Percentiles rank a stretch among this genome's conserved stretches.
These are phyloP conservation scores for Linanthus parryae DNA, from an alignment of 148 eudicot species.

Conservation along the genomic window DNA sequence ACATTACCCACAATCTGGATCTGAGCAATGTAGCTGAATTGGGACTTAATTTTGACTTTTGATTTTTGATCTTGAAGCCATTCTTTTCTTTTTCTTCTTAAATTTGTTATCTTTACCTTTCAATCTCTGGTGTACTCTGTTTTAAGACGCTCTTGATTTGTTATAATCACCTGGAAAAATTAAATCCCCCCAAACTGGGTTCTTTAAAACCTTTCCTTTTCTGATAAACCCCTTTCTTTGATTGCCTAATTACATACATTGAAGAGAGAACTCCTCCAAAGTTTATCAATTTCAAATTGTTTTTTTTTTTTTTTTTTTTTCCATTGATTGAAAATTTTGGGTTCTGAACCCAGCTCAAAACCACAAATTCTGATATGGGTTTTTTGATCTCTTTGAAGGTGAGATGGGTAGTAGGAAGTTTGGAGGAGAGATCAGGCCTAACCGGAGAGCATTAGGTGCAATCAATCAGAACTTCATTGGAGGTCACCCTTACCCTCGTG, in stretches of 20 bases:
- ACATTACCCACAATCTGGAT: slow-evolving; percentile 1
- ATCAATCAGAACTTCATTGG: slow-evolving; percentile 54
- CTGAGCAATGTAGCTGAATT: background rate
- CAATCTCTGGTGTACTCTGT: background rate
- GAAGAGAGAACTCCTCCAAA: background rate
- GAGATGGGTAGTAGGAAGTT: slow-evolving; percentile 36
- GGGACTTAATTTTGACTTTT: slow-evolving; percentile 1
- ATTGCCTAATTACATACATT: background rate
- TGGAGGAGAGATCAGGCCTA: slow-evolving; percentile 41
- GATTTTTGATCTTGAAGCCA: background rate
- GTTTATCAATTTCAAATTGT: background rate
- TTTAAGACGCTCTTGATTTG: no score
- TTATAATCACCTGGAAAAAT: background rate
- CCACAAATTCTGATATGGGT: slow-evolving; percentile 1
- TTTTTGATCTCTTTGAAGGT: slow-evolving; percentile 17
- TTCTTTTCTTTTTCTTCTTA: background rate
- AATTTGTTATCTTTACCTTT: background rate
- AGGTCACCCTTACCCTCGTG: slow-evolving; percentile 31
- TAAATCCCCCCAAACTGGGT: no score
- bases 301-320: background rate
- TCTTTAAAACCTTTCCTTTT: background rate
- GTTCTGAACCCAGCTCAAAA: slow-evolving; percentile 7
- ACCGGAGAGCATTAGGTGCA: slow-evolving; percentile 52
- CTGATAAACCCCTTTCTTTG: background rate
- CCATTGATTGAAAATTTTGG: slow-evolving; percentile 7